Percentiles rank a stretch among this genome's conserved stretches.
phyloP scores from a whole-genome alignment of 2,329 filamentous ascomycete species.

The Nemania sp. region DNA sequence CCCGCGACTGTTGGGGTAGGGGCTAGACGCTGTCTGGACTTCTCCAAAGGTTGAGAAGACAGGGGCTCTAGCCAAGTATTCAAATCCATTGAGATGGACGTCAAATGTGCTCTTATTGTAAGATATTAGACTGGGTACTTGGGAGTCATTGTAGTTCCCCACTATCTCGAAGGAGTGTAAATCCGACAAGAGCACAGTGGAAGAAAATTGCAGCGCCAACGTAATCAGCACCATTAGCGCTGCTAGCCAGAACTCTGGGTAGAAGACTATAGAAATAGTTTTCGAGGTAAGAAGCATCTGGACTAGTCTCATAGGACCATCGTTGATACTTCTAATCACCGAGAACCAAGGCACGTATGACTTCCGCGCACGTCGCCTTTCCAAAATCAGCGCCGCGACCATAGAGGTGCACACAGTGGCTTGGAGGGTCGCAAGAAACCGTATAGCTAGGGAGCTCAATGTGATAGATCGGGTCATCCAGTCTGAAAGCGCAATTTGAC shows the following conservation, averaged over 20 bases:
- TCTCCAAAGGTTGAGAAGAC: slow-evolving; percentile 21
- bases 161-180: slow-evolving; percentile 27
- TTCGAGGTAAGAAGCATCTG: slow-evolving; percentile 21
- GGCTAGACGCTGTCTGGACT: background rate
- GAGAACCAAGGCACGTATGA: slow-evolving; percentile 33
- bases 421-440: slow-evolving; percentile 23
- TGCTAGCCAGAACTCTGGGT: slow-evolving; percentile 29
- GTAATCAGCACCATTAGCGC: slow-evolving; percentile 14
- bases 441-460: slow-evolving; percentile 11
- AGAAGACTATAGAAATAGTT: slow-evolving; percentile 12
- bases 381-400: slow-evolving; percentile 33
- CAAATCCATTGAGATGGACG: too few species aligned
- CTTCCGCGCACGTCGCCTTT: slow-evolving; percentile 27
- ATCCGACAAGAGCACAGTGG: slow-evolving; percentile 33
- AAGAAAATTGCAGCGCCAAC: slow-evolving; percentile 31
- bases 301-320: slow-evolving; percentile 30
- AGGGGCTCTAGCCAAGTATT: background rate
- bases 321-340: slow-evolving; percentile 31
- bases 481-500: slow-evolving; percentile 14
- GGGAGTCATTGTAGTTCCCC: background rate
- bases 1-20: background rate
- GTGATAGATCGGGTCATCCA: slow-evolving; percentile 25
- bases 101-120: background rate
- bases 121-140: background rate
- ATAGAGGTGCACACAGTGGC: slow-evolving; percentile 31